Base-by-base conservation (phyloP, 2,329 filamentous ascomycete genomes). In the Xylariaceae sp. region DNA sequence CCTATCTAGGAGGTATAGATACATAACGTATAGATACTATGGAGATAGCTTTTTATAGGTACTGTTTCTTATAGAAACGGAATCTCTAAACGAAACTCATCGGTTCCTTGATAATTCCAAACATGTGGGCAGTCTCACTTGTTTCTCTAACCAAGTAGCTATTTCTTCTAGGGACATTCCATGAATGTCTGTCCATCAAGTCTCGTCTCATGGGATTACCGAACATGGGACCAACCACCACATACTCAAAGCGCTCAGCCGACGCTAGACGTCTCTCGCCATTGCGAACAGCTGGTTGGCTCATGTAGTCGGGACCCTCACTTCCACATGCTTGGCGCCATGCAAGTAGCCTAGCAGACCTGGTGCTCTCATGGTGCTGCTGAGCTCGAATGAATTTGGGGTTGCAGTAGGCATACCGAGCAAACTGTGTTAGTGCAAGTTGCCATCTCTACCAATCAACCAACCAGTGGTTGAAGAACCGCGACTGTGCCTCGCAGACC, bases 321-420 rank as follows among this genome's bases (percentile, higher is more conserved):
- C 46, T 55, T 34, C 41, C 40, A 51, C 29, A 28, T 21, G 41
- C 31, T 31, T 46, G 39, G 56, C 40, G n/a, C 24, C 29, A 47
- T 56, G 56, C 39, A 51, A 33, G 29, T 59, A 46, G 56, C 36
- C 47, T n/a, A n/a, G n/a, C n/a, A n/a, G n/a, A n/a, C n/a, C n/a
- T n/a, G n/a, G n/a, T n/a, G n/a, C n/a, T n/a, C n/a, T n/a, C n/a
- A n/a, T 56, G 45, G 47, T 52, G 52, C 36, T 44, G 46, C 28
- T 23, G 24, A 44, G 23, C 24, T 31, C 23, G 23, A 31, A 31
- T 37, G 36, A 48, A 39, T 17, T 43, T 44, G 37, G 34, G 53
- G 57, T 53, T 41, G 53, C 53, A 53, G 24, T 36, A 37, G 44
- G 24, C n/a, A 47, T 44, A 39, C 48, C 16, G 31, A 44, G 45